These are phyloP conservation scores for Aechmea fasciata DNA, from an alignment of 176 grass and related monocot species.

Conservation along the genomic window DNA sequence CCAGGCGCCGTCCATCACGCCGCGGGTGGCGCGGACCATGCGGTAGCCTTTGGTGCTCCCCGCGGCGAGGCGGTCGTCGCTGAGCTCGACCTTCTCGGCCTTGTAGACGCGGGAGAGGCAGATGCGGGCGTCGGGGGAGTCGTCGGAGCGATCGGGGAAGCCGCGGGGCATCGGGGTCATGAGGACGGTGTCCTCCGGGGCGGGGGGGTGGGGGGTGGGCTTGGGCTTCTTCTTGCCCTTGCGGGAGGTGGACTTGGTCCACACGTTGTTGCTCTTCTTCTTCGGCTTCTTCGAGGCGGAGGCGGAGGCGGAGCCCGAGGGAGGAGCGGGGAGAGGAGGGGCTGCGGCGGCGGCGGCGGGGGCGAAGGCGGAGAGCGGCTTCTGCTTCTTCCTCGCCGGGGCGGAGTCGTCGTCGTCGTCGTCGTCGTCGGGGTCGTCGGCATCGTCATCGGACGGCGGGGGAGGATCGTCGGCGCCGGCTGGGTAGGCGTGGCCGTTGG, in stretches of 20 bases:
- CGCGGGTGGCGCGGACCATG: constrained; percentile 80
- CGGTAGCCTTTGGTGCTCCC: constrained; percentile 80
- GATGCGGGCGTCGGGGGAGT: constrained; percentile 40
- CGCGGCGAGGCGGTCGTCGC: constrained; percentile 63
- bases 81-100: constrained; percentile 65
- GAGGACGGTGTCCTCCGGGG: constrained; percentile 49
- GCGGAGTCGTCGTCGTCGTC: neutral
- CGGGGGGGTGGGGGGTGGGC: constrained; percentile 13
- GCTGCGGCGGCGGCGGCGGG: neutral
- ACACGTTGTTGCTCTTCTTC: constrained; percentile 72
- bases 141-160: constrained; percentile 48
- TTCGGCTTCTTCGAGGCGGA: constrained; percentile 60
- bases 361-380: constrained; percentile 12
- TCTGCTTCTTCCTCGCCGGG: constrained; percentile 19
- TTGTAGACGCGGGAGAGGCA: constrained; percentile 79
- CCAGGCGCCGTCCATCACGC: constrained; percentile 58
- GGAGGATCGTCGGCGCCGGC: constrained; percentile 1
- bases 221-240: constrained; percentile 86
- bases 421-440: constrained; percentile 9
- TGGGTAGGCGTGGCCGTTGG: neutral
- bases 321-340: constrained; percentile 10
- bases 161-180: constrained; percentile 65
- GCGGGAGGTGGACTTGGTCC: constrained; percentile 62
- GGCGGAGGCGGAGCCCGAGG: constrained; percentile 28
- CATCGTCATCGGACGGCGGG: neutral